Evolutionary conservation across 2,329 filamentous ascomycete species (phyloP), one percentile per base, ranked within the genome.

Genomic region (Dactylellina leptospora): DNA sequence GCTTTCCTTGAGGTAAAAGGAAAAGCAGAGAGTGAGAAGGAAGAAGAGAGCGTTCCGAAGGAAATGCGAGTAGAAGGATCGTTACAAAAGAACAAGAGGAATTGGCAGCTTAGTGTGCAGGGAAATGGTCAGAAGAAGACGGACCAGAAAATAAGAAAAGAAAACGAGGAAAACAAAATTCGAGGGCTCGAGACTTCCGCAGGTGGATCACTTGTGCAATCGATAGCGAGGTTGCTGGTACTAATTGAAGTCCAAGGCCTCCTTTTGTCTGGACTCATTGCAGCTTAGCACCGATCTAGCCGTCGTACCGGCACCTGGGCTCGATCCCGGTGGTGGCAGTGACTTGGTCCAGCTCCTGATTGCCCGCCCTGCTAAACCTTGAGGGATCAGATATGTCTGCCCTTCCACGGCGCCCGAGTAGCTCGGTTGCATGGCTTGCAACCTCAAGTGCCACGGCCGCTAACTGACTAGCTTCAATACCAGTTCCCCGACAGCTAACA

Each of bases 261-360:
- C 68, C 68, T 72, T 72, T 72, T 64, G 51, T 53, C 51, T 63
- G 53, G 59, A 51, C 68, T 55, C 50, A 59, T 62, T 72, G 27
- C 68, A 64, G 68, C 16, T 64, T 72, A 72, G 68, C 30, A 72
- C 53, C 58, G 68, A 72, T 72, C 68, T 63, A 64, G 68, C 68
- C 68, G 68, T 72, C 58, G 59, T 48, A 63, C 68, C 53, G 58
- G 64, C 56, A 47, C 64, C 47, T 62, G 56, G 68, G 59, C 51
- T 64, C 59, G 59, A 71, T 71, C 56, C 64, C 58, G 42, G 51
- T 50, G 30, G 61, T 54, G 48, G 59, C 47, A 63, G 47, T 63
- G 59, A 54, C 50, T 23, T 38, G 50, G 48, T 63, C 59, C 59
- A 63, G 59, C 27, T 55, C 45, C 47, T 62, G n/a, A 4, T 44